phyloP scores from a whole-genome alignment of 139 green algal genomes.

The Gonium pectorale region DNA sequence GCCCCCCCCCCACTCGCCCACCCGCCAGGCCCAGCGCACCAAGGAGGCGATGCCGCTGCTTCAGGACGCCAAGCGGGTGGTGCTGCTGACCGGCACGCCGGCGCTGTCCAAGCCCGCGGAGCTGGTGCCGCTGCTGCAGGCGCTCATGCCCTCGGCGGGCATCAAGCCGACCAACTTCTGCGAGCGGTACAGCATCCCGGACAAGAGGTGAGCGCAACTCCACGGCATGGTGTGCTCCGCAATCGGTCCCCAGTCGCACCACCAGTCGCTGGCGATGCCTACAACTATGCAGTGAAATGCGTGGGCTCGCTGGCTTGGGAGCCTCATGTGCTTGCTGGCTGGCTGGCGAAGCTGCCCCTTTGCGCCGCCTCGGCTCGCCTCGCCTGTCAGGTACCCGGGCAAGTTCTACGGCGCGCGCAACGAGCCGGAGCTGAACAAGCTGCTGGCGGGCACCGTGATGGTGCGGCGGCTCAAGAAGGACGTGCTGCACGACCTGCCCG shows the following conservation, averaged over 20 bases:
- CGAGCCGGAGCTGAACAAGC: constrained; percentile 83
- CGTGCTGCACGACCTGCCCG: constrained; percentile 92
- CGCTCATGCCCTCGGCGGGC: constrained; percentile 69
- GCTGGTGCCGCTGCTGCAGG: constrained; percentile 77
- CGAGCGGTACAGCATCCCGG: constrained; percentile 76
- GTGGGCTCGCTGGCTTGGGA: too few species aligned
- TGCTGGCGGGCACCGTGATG: constrained; percentile 88
- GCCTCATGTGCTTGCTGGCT: too few species aligned
- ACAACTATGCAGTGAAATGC: too few species aligned
- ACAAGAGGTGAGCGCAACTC: constrained; percentile 43
- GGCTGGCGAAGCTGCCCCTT: too few species aligned
- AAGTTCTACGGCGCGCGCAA: constrained; percentile 60
- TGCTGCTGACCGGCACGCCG: constrained; percentile 88
- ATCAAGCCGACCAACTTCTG: constrained; percentile 75
- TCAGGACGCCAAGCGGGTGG: constrained; percentile 59
- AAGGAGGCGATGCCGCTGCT: constrained; percentile 76
- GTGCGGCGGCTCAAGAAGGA: constrained; percentile 92
- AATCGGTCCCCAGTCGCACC: too few species aligned
- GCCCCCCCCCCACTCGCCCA: background rate
- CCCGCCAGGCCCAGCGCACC: constrained; percentile 70
- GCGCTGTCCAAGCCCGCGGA: constrained; percentile 79
- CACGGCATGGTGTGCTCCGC: too few species aligned
- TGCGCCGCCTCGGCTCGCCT: background rate
- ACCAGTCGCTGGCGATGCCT: too few species aligned
- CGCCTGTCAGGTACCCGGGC: constrained; percentile 22